These are phyloP conservation scores for Diaporthe amygdali DNA, from an alignment of 2,329 filamentous ascomycete species.

Conservation along the genomic window DNA sequence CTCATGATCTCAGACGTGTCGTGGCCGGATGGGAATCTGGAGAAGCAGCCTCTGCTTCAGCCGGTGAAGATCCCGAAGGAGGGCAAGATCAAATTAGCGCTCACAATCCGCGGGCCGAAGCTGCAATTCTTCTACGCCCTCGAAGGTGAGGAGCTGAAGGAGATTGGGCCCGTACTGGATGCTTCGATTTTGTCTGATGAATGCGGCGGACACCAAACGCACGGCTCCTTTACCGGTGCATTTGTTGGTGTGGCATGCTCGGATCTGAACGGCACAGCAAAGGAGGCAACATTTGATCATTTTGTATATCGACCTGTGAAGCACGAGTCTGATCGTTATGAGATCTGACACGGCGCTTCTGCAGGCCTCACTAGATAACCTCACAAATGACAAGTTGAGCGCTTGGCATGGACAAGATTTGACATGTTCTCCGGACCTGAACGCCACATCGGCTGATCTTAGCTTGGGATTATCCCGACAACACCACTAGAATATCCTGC, in stretches of 20 bases:
- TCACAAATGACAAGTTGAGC: background rate
- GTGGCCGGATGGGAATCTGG: conserved; percentile 56
- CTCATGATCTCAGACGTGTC: conserved; percentile 62
- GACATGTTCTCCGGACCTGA: background rate
- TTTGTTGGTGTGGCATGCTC: conserved; percentile 63
- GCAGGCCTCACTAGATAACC: background rate
- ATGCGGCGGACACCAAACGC: conserved; percentile 64
- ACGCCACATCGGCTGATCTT: fast-evolving
- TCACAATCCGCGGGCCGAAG: conserved; percentile 51
- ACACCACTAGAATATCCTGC: no score
- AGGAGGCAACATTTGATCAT: conserved; percentile 54
- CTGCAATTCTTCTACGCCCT: conserved; percentile 64
- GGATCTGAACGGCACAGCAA: conserved; percentile 57
- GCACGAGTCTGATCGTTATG: conserved; percentile 54
- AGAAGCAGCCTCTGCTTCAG: conserved; percentile 42
- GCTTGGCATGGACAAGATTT: background rate
- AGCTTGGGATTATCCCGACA: background rate
- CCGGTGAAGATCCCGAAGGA: conserved; percentile 56
- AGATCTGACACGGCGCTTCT: conserved; percentile 28
- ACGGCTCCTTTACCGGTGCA: conserved; percentile 69
- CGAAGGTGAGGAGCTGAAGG: conserved; percentile 46
- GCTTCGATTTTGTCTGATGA: conserved; percentile 66
- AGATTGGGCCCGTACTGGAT: conserved; percentile 61
- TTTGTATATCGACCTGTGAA: conserved; percentile 56
- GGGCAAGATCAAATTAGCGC: conserved; percentile 60